Conservation (phyloP, 176 grass and related monocot genomes). For the Miscanthus lutarioriparius region DNA sequence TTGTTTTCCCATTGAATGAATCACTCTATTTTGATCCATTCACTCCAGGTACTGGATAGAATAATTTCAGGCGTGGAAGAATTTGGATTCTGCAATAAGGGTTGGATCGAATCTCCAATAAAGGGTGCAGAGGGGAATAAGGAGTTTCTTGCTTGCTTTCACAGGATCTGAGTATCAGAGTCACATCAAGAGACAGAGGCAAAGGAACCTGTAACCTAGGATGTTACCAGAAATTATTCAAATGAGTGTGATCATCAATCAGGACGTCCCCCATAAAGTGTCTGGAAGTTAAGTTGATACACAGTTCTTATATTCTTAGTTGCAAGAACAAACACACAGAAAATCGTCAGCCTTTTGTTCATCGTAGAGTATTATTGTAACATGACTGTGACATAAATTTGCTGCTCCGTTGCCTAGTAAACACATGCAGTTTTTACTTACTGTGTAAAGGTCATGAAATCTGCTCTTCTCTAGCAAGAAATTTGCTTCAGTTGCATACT, state of each 20-base stretch:
- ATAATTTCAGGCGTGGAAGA: conserved; percentile 86
- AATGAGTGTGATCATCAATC: not conserved
- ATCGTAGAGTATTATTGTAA: not conserved
- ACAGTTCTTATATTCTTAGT: not conserved
- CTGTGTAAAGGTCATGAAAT: not conserved
- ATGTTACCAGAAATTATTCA: not conserved
- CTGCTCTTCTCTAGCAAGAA: not conserved
- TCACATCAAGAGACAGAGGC: not conserved
- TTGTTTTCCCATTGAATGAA: not conserved
- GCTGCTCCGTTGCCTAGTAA: not conserved
- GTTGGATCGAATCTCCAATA: conserved; percentile 89
- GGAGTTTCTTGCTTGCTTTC: conserved; percentile 75
- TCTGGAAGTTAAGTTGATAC: not conserved
- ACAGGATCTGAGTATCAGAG: conserved; percentile 23
- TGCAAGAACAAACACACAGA: not conserved
- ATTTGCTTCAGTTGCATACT: not conserved
- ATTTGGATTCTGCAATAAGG: conserved; percentile 75
- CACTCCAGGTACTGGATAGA: conserved; percentile 71
- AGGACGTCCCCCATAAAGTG: not conserved
- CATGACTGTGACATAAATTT: not conserved
- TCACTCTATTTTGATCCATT: not conserved
- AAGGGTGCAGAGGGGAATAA: conserved; percentile 88
- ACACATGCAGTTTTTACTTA: not conserved
- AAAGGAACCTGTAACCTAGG: not conserved
- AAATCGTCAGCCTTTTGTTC: not conserved